Conservation (phyloP, 2,329 filamentous ascomycete species). For the Penicillium sp. region DNA sequence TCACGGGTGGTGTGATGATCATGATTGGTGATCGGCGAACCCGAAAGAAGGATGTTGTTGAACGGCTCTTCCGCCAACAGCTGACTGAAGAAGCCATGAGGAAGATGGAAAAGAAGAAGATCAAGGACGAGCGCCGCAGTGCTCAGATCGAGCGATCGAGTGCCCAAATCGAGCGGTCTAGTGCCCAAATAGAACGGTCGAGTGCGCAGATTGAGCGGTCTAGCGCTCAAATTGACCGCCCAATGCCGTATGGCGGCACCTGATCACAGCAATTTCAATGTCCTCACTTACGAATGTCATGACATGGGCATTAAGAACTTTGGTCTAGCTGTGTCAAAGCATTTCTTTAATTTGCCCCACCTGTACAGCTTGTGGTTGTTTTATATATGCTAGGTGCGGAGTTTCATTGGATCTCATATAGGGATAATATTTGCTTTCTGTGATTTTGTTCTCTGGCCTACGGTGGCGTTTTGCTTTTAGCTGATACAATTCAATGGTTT, state of each 20-base stretch:
- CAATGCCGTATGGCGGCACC: constrained; percentile 17
- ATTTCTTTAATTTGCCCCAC: background rate
- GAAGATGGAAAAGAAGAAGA: constrained; percentile 53
- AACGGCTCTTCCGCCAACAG: constrained; percentile 73
- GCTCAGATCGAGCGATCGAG: constrained; percentile 16
- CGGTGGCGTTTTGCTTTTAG: background rate
- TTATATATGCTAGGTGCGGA: constrained; percentile 8
- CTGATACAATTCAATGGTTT: background rate
- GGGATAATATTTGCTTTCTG: background rate
- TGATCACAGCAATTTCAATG: constrained; percentile 10
- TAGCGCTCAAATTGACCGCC: constrained; percentile 33
- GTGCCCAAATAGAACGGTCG: background rate
- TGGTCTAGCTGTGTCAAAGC: background rate
- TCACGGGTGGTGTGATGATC: constrained; percentile 73
- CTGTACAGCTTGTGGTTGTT: constrained; percentile 15
- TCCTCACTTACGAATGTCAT: constrained; percentile 17
- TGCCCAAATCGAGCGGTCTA: background rate
- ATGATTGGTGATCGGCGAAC: constrained; percentile 72
- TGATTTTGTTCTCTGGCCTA: background rate
- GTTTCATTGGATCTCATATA: constrained; percentile 1
- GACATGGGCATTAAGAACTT: constrained; percentile 7
- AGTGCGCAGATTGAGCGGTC: constrained; percentile 33
- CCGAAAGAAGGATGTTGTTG: constrained; percentile 80
- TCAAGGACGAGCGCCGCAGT: constrained; percentile 39
- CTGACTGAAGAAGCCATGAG: constrained; percentile 66